Evolutionary conservation across 164 flowering plant species (phyloP).

Genomic region (Magnolia changhungtana): DNA sequence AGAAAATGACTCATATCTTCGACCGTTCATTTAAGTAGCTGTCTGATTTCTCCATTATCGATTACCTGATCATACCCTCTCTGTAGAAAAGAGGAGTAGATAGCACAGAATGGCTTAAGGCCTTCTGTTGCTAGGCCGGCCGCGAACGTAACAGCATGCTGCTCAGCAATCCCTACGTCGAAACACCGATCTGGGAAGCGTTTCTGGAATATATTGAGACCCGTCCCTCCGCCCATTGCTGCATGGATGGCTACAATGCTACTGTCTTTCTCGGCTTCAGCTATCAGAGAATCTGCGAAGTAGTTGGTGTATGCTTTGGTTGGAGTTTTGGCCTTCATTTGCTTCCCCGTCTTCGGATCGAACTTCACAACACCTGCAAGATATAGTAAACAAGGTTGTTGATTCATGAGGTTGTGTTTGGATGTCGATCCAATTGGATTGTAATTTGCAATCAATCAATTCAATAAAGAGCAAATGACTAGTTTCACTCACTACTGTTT

Average conservation of each 20-base stretch:
- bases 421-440: too few species aligned
- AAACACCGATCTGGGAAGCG: constrained; percentile 44
- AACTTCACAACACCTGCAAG: constrained; percentile 47
- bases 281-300: constrained; percentile 44
- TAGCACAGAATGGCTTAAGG: constrained; percentile 51
- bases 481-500: too few species aligned
- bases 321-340: constrained; percentile 30
- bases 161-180: constrained; percentile 60
- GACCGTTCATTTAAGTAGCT: too few species aligned
- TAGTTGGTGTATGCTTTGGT: constrained; percentile 38
- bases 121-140: constrained; percentile 59
- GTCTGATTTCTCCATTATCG: too few species aligned
- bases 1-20: too few species aligned
- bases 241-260: constrained; percentile 47
- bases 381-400: not conserved
- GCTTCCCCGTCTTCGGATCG: constrained; percentile 47
- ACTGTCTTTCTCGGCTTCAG: constrained; percentile 44
- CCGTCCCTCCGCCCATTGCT: constrained; percentile 59
- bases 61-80: constrained; percentile 54
- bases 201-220: constrained; percentile 43
- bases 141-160: constrained; percentile 61
- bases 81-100: constrained; percentile 51
- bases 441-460: too few species aligned
- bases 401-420: too few species aligned
- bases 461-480: too few species aligned